phyloP scores from a whole-genome alignment of 805 yeast species.

The Yamadazyma laniorum region DNA sequence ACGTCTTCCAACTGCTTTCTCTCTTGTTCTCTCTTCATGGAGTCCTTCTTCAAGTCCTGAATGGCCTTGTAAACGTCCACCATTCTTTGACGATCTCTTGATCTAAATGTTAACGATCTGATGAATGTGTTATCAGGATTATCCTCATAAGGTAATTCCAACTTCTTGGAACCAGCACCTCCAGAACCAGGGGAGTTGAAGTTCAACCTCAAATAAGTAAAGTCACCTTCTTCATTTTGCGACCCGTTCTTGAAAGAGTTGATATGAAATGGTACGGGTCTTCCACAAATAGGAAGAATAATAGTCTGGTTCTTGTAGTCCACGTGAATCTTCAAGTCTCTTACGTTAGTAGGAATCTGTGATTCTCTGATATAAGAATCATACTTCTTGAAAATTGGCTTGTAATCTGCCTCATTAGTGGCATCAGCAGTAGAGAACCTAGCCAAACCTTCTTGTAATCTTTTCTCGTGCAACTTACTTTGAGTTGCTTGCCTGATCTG shows the following conservation, averaged over 20 bases:
- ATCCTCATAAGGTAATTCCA: conserved; percentile 89
- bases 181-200: conserved; percentile 91
- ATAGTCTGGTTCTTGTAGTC: conserved; percentile 87
- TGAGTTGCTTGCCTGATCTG: conserved; percentile 81
- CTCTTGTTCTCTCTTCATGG: conserved; percentile 87
- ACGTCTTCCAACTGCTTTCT: conserved; percentile 91
- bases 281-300: conserved; percentile 85
- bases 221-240: conserved; percentile 94
- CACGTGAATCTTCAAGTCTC: conserved; percentile 81
- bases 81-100: conserved; percentile 89
- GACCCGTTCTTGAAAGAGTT: conserved; percentile 92
- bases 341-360: conserved; percentile 81
- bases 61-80: conserved; percentile 85
- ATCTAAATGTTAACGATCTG: conserved; percentile 82
- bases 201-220: conserved; percentile 83
- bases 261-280: conserved; percentile 98
- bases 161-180: conserved; percentile 63
- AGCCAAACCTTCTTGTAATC: conserved; percentile 83
- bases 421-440: conserved; percentile 81
- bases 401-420: conserved; percentile 56
- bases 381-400: conserved; percentile 81
- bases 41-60: conserved; percentile 87
- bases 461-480: conserved; percentile 73
- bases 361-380: conserved; percentile 93
- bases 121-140: conserved; percentile 82